Base-by-base conservation (phyloP, 345 rosid genomes). In the Salix koriyanagi region DNA sequence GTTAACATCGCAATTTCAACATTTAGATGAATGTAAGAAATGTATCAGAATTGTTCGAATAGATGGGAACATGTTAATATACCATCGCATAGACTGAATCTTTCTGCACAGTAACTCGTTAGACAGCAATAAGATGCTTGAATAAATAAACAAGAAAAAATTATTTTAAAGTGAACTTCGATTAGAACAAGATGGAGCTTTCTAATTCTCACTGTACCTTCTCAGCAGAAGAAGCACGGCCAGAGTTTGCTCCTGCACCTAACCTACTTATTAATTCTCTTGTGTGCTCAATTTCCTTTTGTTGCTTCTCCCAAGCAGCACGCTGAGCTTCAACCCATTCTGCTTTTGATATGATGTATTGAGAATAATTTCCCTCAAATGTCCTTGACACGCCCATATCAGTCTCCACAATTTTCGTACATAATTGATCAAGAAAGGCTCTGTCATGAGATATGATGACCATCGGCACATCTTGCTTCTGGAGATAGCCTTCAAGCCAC, bases 201-300 rank as follows among this genome's bases (percentile, higher is more conserved):
- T 48, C 39, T 15, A 4, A 28, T 69, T n/a, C 37, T 28, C 28
- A 16, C 56, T 71, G 16, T 76, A 93, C 99, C 97, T 93, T 95
- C 85, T 89, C 99, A 65, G 99, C 99, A 67, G 97, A 83, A 78
- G 97, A 93, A 81, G 97, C 97, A 77, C 99, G 99, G 4, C 97
- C 97, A 56, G 97, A 90, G 75, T 87, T 90, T 14, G 89, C 97
- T 75, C 97, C 99, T 0, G 92, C 93, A 70, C 97, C 92, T 76
- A 93, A 86, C 85, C 97, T 88, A 66, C 68, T 86, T 41, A 95
- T 90, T 58, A 95, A 80, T 77, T 84, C 97, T 81, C 84, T 93
- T 13, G 94, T 88, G 11, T 91, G 89, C 64, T 91, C 99, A 18
- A 93, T 91, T 77, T 95, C 97, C 85, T 88, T 93, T 79, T 90